Evolutionary conservation across 2,329 filamentous ascomycete species (phyloP), one percentile per base, ranked within the genome.

Genomic region (Aspergillus awamori): DNA sequence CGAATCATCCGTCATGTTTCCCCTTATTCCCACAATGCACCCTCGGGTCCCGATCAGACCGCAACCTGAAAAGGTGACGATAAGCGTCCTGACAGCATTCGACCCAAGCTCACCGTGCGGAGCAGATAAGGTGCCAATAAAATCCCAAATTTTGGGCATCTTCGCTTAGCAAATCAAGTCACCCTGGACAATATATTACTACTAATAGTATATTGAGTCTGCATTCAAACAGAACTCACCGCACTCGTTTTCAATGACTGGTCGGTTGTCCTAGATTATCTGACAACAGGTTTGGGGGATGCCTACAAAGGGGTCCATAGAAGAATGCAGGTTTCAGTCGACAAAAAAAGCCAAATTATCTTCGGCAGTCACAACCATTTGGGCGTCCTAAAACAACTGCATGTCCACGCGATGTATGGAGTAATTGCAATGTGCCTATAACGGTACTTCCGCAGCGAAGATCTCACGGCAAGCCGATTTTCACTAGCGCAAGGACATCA

Each of bases 11-110:
- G 2, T 36, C 33, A 36, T 22, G 17, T 45, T 4, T 45, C 15
- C 20, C 41, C 20, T 45, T 8, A 24, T n/a, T 20, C 10, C 41
- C 15, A 22, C 41, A 6, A 5, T 13, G 4, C 20, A 51, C 47
- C n/a, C 47, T 51, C 26, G 47, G 47, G 13, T 51, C 47, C 8
- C 47, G 26, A 51, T 28, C 47, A 28, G 17, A 30, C 47, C 47
- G 47, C 47, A 51, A 33, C 26, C 28, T 33, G 22, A 49, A n/a
- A 51, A 15, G 45, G 26, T 28, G n/a, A 51, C n/a, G 26, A 30
- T 51, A 51, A 49, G 45, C 47, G n/a, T 28, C 33, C 33, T 51
- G 47, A 51, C 47, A 51, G 47, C 47, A 51, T 33, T 30, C 47
- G 15, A 51, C 26, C 26, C 47, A 10, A 15, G 26, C 20, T 51